Conservation (phyloP, 805 yeast genomes). For the Cyberlindnera sargentensis region DNA sequence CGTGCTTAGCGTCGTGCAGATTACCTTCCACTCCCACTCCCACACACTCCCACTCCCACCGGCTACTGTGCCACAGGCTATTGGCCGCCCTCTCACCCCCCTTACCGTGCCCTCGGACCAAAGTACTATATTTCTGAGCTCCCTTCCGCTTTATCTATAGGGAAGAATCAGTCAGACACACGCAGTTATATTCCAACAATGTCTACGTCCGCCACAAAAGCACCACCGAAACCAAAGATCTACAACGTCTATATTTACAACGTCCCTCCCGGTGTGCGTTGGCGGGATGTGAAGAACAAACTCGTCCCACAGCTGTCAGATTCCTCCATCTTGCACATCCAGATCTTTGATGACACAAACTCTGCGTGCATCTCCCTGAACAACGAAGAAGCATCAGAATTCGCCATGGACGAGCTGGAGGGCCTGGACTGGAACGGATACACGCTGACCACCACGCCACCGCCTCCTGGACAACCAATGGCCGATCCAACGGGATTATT, state of each 20-base stretch:
- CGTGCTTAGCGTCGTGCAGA: too few relatives aligned
- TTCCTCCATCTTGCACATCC: slow-evolving; percentile 16
- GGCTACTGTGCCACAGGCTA: too few relatives aligned
- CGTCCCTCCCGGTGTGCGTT: slow-evolving; percentile 15
- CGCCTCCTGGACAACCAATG: not conserved
- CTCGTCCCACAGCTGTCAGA: slow-evolving; percentile 15
- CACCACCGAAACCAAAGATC: slow-evolving; percentile 2
- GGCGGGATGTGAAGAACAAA: slow-evolving; percentile 19
- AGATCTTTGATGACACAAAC: slow-evolving; percentile 6
- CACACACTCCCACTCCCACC: too few relatives aligned
- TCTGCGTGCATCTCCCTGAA: slow-evolving; percentile 11
- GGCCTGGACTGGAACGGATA: slow-evolving; percentile 16
- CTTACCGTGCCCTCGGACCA: too few relatives aligned
- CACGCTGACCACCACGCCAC: slow-evolving; percentile 6
- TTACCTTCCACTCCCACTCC: too few relatives aligned
- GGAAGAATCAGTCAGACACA: too few relatives aligned
- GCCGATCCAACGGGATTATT: not conserved
- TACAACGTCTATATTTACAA: slow-evolving; percentile 13
- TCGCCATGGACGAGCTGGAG: slow-evolving; percentile 7
- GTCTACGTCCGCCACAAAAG: not conserved
- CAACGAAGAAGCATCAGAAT: slow-evolving; percentile 6
- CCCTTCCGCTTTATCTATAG: too few relatives aligned
- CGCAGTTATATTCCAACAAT: too few relatives aligned
- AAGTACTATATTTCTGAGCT: too few relatives aligned
- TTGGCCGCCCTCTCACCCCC: too few relatives aligned